These are phyloP conservation scores for Sutorius eximius DNA, from an alignment of 1,284 basidiomycete genomes.

Conservation along the genomic window DNA sequence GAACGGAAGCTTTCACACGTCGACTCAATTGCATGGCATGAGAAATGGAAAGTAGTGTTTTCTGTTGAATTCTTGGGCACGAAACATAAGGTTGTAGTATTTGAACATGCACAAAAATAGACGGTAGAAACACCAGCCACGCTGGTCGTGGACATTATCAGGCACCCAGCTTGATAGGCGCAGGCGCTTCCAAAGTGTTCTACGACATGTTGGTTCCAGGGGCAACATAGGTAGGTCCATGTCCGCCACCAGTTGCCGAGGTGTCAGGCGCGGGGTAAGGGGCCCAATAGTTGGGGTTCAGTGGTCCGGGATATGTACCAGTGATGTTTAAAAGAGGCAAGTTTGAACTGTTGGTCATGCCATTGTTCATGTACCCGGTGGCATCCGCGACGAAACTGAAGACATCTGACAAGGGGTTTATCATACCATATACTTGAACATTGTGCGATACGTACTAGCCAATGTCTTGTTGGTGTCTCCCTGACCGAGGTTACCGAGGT, in stretches of 20 bases:
- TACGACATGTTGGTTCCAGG: slow-evolving; percentile 35
- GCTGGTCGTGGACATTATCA: neutral
- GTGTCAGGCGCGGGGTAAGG: slow-evolving; percentile 46
- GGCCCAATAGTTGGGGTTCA: slow-evolving; percentile 39
- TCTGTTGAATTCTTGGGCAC: neutral
- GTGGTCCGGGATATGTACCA: slow-evolving; percentile 30
- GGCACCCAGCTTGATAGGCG: slow-evolving; percentile 45
- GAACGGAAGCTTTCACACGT: neutral
- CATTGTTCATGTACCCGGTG: slow-evolving; percentile 39
- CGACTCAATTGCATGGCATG: too few relatives aligned
- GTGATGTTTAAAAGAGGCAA: slow-evolving; percentile 36
- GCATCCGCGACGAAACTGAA: slow-evolving; percentile 43
- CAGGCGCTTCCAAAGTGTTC: slow-evolving; percentile 33
- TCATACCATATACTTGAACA: neutral
- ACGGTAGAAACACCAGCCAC: neutral
- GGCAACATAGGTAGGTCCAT: slow-evolving; percentile 39
- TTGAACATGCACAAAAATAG: too few relatives aligned
- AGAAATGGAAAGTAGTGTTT: slow-evolving; percentile 2
- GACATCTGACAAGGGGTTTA: slow-evolving; percentile 40
- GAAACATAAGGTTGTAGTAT: neutral
- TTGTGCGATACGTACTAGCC: slow-evolving; percentile 18
- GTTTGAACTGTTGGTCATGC: slow-evolving; percentile 17
- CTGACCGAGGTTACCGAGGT: slow-evolving; percentile 56
- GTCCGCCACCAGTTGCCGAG: slow-evolving; percentile 40
- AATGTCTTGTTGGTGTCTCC: slow-evolving; percentile 48